phyloP scores from a whole-genome alignment of 495 filamentous ascomycete genomes.

The Eremomyces bilateralis region DNA sequence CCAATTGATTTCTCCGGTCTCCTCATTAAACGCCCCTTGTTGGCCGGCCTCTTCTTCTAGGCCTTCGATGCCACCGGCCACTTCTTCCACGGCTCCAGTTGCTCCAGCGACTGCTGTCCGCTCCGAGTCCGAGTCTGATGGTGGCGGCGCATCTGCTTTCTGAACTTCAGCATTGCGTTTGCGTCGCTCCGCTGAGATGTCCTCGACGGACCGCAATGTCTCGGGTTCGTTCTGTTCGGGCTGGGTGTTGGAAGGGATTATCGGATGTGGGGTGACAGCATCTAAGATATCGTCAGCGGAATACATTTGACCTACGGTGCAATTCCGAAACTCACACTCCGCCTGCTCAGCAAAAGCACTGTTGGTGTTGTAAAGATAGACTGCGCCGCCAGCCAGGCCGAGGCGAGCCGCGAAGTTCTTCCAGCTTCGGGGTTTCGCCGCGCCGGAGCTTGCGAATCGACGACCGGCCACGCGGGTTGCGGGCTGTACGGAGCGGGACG shows the following conservation, averaged over 20 bases:
- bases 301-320: neutral
- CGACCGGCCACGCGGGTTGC: no score
- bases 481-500: no score
- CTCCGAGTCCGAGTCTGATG: neutral
- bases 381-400: conserved; percentile 49
- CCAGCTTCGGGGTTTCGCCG: conserved; percentile 39
- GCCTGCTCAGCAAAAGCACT: conserved; percentile 68
- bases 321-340: conserved; percentile 31
- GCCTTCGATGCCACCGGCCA: conserved; percentile 23
- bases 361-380: conserved; percentile 90
- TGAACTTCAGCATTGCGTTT: conserved; percentile 5
- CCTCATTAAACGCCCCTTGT: conserved; percentile 88
- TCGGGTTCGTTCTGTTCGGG: conserved; percentile 14
- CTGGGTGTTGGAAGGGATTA: conserved; percentile 4
- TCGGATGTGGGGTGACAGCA: neutral
- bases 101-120: conserved; percentile 7
- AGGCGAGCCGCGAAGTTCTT: conserved; percentile 53
- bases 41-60: conserved; percentile 62
- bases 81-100: conserved; percentile 1
- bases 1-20: conserved; percentile 99
- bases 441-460: no score
- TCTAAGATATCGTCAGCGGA: neutral
- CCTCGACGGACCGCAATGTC: conserved; percentile 16
- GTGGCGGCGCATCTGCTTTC: neutral
- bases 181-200: conserved; percentile 12